Evolutionary conservation across 1,284 basidiomycete genomes (phyloP).

Genomic region (Filobasidium uniguttulatum): DNA sequence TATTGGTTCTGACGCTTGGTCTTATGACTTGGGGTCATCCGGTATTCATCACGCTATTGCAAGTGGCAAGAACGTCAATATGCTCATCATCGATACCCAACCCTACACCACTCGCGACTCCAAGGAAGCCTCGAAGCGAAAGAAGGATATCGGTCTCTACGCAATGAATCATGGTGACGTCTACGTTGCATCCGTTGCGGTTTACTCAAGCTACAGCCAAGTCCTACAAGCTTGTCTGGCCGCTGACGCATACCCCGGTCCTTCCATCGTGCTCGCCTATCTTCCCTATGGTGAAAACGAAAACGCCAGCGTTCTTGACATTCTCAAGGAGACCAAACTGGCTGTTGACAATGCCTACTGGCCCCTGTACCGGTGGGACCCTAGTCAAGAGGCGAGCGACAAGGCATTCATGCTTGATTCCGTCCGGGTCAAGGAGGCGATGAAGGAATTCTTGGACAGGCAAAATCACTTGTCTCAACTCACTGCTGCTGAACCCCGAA

Average conservation of each 20-base stretch:
- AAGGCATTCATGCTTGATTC: slow-evolving; percentile 82
- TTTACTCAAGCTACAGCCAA: slow-evolving; percentile 90
- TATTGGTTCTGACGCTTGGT: slow-evolving; percentile 94
- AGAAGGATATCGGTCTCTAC: slow-evolving; percentile 88
- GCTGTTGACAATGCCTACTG: slow-evolving; percentile 95
- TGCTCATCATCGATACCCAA: slow-evolving; percentile 85
- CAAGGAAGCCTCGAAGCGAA: slow-evolving; percentile 57
- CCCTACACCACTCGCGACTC: slow-evolving; percentile 67
- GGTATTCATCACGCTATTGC: slow-evolving; percentile 89
- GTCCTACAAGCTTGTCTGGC: slow-evolving; percentile 85
- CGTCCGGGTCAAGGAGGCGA: slow-evolving; percentile 81
- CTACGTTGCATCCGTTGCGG: slow-evolving; percentile 87
- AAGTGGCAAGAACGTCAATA: slow-evolving; percentile 80
- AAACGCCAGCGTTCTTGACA: slow-evolving; percentile 57
- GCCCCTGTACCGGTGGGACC: slow-evolving; percentile 98
- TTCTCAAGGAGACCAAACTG: slow-evolving; percentile 93
- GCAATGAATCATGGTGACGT: slow-evolving; percentile 98
- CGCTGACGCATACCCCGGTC: slow-evolving; percentile 79
- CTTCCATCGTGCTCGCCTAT: slow-evolving; percentile 86
- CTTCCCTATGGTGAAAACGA: slow-evolving; percentile 69
- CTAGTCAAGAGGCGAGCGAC: slow-evolving; percentile 56
- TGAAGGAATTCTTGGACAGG: slow-evolving; percentile 89
- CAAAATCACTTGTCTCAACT: slow-evolving; percentile 94
- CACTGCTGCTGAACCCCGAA: slow-evolving; percentile 57
- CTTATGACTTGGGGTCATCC: slow-evolving; percentile 90